These are phyloP conservation scores for Camelina neglecta DNA, from an alignment of 345 rosid genomes.

Conservation along the genomic window DNA sequence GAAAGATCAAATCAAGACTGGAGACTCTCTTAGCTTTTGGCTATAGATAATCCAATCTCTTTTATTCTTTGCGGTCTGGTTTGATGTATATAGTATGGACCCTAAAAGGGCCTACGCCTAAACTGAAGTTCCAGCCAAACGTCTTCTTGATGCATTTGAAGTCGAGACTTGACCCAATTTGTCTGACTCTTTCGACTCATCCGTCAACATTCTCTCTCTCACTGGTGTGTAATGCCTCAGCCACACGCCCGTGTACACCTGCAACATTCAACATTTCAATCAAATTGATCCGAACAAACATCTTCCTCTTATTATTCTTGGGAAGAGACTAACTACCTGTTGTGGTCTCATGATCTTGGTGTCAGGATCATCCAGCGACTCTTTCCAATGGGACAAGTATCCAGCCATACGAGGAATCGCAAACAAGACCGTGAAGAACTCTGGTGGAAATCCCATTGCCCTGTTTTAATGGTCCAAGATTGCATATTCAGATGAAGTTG, in stretches of 20 bases:
- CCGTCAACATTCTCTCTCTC: constrained; percentile 55
- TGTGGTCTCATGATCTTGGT: constrained; percentile 99
- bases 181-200: constrained; percentile 51
- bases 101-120: constrained; percentile 32
- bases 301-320: background rate
- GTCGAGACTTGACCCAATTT: constrained; percentile 70
- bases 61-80: constrained; percentile 30
- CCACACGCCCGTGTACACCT: constrained; percentile 96
- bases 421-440: constrained; percentile 90
- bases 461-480: constrained; percentile 46
- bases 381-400: constrained; percentile 90
- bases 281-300: background rate
- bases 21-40: constrained; percentile 9
- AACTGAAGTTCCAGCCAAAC: constrained; percentile 72
- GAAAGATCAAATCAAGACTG: constrained; percentile 8
- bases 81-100: background rate
- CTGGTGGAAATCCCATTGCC: constrained; percentile 99
- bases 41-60: constrained; percentile 13
- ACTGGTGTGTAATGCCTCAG: constrained; percentile 79
- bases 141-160: constrained; percentile 84
- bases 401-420: constrained; percentile 99
- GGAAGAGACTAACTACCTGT: constrained; percentile 57
- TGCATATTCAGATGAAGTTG: constrained; percentile 13
- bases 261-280: constrained; percentile 19
- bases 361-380: constrained; percentile 96